Base-by-base conservation (phyloP, 192 early-diverging fungal species). In the Geranomyces michiganensis region DNA sequence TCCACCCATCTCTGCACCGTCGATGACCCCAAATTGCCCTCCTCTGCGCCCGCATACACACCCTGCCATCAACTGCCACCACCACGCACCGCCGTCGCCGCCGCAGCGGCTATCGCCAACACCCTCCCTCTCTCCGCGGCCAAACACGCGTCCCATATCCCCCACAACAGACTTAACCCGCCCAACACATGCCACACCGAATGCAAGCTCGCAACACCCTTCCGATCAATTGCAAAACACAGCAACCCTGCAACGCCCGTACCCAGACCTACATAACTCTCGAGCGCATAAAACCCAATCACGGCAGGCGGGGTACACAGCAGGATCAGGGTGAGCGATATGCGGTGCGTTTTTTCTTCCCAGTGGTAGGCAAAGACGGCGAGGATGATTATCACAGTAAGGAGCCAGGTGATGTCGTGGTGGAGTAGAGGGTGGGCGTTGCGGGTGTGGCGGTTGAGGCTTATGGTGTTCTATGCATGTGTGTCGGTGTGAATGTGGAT, bases 81-180 rank as follows among this genome's bases (percentile, higher is more conserved):
- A 41, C 5, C 36, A 41, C 5, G 5, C 36, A 10, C 36, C 3
- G 36, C 36, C 36, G 36, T 10, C 3, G 36, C 36, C 36, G 36
- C 36, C 36, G 36, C 36, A 41, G 10, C 36, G 10, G 36, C 3
- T 41, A 3, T 41, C 36, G 36, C 5, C 10, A n/a, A n/a, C n/a
- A n/a, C n/a, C n/a, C n/a, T n/a, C n/a, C n/a, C 36, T 10, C 36
- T 41, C 10, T 41, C 21, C 10, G 64, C 32, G 0, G 44, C 26
- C 64, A 65, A 27, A 22, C 43, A 46, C 22, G 67, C 67, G 59
- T 62, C 67, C 67, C 53, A 69, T 19, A 69, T 62, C 17, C 67
- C 67, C 67, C 56, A 56, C 51, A 69, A 27, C n/a, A 69, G 31
- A 27, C 56, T 61, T 12, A 62, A 10, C 56, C 67, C 67, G 26